Evolutionary conservation across 441 rosid species (phyloP).

Genomic region (Bruguiera hainesii): DNA sequence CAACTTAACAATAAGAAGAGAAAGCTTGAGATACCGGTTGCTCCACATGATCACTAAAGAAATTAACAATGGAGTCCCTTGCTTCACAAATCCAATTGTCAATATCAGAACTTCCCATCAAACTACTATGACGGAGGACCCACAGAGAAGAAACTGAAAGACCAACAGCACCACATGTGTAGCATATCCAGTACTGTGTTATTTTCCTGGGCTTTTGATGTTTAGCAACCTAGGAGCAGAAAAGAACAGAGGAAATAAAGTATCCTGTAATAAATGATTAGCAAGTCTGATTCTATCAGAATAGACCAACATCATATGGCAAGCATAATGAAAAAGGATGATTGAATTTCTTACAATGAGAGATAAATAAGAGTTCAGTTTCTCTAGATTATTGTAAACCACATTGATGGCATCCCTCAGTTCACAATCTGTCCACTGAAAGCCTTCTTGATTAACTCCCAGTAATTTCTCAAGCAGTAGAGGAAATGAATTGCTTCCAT

Average conservation of each 20-base stretch:
- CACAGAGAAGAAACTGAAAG: conserved; percentile 71
- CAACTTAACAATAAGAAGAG: conserved; percentile 16
- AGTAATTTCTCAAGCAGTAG: conserved; percentile 64
- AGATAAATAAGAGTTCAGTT: conserved; percentile 62
- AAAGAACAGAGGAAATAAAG: conserved; percentile 12
- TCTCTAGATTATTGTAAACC: conserved; percentile 61
- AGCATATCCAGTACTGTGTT: conserved; percentile 72
- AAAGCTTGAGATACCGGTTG: conserved; percentile 63
- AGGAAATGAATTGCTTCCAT: conserved; percentile 59
- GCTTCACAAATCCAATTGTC: conserved; percentile 88
- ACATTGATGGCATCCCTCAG: conserved; percentile 62
- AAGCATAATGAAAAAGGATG: conserved; percentile 2
- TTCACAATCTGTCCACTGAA: conserved; percentile 77
- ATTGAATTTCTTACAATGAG: conserved; percentile 43
- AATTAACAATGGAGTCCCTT: conserved; percentile 61
- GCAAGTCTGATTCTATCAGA: conserved; percentile 3
- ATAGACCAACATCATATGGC: not conserved
- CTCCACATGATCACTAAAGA: conserved; percentile 85
- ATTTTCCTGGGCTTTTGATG: conserved; percentile 73
- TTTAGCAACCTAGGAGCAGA: conserved; percentile 52
- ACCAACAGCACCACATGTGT: conserved; percentile 84
- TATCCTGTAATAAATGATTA: conserved; percentile 10
- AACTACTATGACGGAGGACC: conserved; percentile 81
- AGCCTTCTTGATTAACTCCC: conserved; percentile 56
- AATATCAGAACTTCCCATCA: conserved; percentile 93